These are phyloP conservation scores for Termitomyces sp. DNA, from an alignment of 768 basidiomycete species.

Conservation along the genomic window DNA sequence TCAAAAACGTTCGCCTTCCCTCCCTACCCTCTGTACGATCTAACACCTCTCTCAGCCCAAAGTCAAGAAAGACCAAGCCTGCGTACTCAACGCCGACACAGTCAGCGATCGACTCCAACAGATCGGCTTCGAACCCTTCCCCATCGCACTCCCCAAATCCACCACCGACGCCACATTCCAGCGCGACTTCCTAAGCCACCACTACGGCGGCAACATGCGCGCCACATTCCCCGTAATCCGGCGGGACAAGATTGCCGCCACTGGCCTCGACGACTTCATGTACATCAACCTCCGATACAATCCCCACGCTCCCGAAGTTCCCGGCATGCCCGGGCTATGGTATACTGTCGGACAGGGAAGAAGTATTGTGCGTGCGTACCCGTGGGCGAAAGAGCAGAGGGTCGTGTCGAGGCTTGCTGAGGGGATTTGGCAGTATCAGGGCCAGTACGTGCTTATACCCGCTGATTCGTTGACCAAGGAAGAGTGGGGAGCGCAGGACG, in stretches of 20 bases:
- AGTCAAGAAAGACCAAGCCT: background rate
- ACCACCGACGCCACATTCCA: conserved; percentile 22
- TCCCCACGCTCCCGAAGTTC: conserved; percentile 28
- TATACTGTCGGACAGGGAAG: conserved; percentile 12
- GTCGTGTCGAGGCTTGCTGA: background rate
- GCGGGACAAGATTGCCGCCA: conserved; percentile 12
- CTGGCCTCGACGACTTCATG: conserved; percentile 27
- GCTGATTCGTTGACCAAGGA: conserved; percentile 9
- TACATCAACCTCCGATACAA: conserved; percentile 25
- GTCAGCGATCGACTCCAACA: conserved; percentile 9
- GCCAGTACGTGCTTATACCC: conserved; percentile 9
- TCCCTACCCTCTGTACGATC: background rate
- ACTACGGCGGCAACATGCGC: conserved; percentile 29
- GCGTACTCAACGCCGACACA: background rate
- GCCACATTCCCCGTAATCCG: conserved; percentile 20
- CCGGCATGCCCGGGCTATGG: conserved; percentile 28
- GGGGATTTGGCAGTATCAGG: conserved; percentile 14
- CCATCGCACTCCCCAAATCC: conserved; percentile 18
- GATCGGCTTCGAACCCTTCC: conserved; percentile 19
- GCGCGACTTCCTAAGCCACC: conserved; percentile 22
- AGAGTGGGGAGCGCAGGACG: conserved; percentile 7
- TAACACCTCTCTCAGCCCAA: background rate
- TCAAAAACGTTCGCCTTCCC: background rate
- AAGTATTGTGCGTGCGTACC: background rate
- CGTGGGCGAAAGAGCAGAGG: background rate